These are phyloP conservation scores for Candida cerambycidarum DNA, from an alignment of 805 yeast species.

Conservation along the genomic window DNA sequence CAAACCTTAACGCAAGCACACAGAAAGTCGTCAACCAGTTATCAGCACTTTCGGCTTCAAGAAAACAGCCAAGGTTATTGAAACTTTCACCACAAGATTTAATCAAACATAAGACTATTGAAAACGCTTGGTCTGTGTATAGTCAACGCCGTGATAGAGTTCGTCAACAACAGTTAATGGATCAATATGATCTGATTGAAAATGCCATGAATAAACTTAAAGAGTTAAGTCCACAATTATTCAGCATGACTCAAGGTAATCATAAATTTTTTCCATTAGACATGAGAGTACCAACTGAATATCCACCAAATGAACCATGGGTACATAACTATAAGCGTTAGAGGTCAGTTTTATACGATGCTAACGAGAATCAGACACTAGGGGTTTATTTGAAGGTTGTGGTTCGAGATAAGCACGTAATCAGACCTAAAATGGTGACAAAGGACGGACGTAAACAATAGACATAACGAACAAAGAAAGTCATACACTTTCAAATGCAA, in stretches of 20 bases:
- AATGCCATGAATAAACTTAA: conserved; percentile 74
- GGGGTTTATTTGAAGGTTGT: too few relatives aligned
- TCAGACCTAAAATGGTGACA: too few relatives aligned
- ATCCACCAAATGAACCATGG: conserved; percentile 84
- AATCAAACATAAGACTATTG: conserved; percentile 78
- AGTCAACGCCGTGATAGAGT: conserved; percentile 51
- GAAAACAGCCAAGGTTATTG: conserved; percentile 83
- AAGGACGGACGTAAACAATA: too few relatives aligned
- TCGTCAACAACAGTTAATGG: conserved; percentile 40
- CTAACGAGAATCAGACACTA: too few relatives aligned
- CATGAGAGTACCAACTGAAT: conserved; percentile 83
- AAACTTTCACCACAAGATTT: conserved; percentile 78
- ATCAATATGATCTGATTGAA: conserved; percentile 65
- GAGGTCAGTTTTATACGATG: too few relatives aligned
- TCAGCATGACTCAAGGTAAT: conserved; percentile 57
- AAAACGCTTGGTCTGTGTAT: conserved; percentile 75
- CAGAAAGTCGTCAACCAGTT: conserved; percentile 54
- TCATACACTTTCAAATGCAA: too few relatives aligned
- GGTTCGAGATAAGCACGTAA: too few relatives aligned
- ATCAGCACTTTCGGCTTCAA: conserved; percentile 80
- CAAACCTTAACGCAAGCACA: conserved; percentile 23
- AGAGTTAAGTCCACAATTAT: conserved; percentile 52
- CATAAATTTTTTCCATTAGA: conserved; percentile 73
- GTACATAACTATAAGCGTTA: conserved; percentile 44
- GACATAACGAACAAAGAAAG: neutral